Conservation (phyloP, 1,284 basidiomycete species). For the Pholiota adiposa region DNA sequence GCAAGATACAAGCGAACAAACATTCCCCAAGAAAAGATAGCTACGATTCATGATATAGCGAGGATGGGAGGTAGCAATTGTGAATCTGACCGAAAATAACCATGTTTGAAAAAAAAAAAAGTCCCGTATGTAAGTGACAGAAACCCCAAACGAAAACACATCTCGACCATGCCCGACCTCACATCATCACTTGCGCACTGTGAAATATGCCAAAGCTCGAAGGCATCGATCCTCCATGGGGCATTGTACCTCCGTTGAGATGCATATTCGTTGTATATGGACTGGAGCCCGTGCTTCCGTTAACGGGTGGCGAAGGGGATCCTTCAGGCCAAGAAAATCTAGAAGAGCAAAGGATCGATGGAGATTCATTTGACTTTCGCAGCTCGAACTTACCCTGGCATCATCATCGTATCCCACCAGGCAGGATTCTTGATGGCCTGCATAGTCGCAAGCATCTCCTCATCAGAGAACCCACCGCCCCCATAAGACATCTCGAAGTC, state of each 20-base stretch:
- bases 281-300: slow-evolving; percentile 17
- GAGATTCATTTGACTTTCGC: not conserved
- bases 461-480: slow-evolving; percentile 43
- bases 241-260: slow-evolving; percentile 16
- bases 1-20: not conserved
- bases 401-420: slow-evolving; percentile 81
- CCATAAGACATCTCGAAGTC: slow-evolving; percentile 39
- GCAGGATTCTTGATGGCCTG: slow-evolving; percentile 68
- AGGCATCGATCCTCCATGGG: slow-evolving; percentile 14
- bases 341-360: not conserved
- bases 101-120: not conserved
- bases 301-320: slow-evolving; percentile 36
- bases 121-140: not conserved
- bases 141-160: not conserved
- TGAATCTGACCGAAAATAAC: not conserved
- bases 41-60: not conserved
- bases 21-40: not conserved
- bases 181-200: slow-evolving; percentile 28
- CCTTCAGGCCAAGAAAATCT: slow-evolving; percentile 45
- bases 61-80: not conserved
- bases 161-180: not conserved
- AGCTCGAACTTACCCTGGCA: slow-evolving; percentile 64
- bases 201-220: slow-evolving; percentile 30
- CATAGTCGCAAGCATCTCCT: slow-evolving; percentile 73
- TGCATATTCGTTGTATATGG: slow-evolving; percentile 8